phyloP scores from a whole-genome alignment of 2,329 filamentous ascomycete genomes.

The Penicillium sp. region DNA sequence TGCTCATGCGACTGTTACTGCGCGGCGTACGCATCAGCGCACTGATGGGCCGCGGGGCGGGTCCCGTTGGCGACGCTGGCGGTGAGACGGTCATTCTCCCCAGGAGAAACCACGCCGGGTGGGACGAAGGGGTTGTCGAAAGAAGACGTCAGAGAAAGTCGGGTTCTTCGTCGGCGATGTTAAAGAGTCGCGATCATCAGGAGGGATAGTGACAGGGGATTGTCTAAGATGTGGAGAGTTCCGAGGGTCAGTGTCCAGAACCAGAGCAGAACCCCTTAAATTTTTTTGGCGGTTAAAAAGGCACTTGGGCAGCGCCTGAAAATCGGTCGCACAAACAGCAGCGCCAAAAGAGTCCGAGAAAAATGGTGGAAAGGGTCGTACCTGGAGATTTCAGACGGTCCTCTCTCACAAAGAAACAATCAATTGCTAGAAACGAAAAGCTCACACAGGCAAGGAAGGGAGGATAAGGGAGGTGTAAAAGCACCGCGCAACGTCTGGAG shows the following conservation, averaged over 20 bases:
- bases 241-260: constrained; percentile 8
- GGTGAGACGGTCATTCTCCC: constrained; percentile 66
- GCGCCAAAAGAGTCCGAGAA: neutral
- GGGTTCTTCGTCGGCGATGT: neutral
- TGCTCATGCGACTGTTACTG: constrained; percentile 84
- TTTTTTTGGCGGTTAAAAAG: constrained; percentile 2
- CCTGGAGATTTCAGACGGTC: constrained; percentile 8
- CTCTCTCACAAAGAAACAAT: constrained; percentile 1
- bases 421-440: neutral
- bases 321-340: neutral
- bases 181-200: constrained; percentile 21
- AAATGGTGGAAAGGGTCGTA: constrained; percentile 2
- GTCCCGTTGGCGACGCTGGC: constrained; percentile 63
- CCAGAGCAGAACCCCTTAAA: constrained; percentile 8
- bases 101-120: constrained; percentile 24
- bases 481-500: constrained; percentile 15
- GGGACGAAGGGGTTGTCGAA: constrained; percentile 7
- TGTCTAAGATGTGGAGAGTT: constrained; percentile 23
- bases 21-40: constrained; percentile 74
- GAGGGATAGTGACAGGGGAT: constrained; percentile 12
- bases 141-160: constrained; percentile 1
- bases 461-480: constrained; percentile 16
- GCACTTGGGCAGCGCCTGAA: neutral
- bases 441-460: neutral
- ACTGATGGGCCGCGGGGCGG: constrained; percentile 72